A percentile compares a stretch with the other conserved stretches of the same genome.
These are phyloP conservation scores for Epithemia pelagica DNA, from an alignment of 108 stramenopile genomes.

Conservation along the genomic window DNA sequence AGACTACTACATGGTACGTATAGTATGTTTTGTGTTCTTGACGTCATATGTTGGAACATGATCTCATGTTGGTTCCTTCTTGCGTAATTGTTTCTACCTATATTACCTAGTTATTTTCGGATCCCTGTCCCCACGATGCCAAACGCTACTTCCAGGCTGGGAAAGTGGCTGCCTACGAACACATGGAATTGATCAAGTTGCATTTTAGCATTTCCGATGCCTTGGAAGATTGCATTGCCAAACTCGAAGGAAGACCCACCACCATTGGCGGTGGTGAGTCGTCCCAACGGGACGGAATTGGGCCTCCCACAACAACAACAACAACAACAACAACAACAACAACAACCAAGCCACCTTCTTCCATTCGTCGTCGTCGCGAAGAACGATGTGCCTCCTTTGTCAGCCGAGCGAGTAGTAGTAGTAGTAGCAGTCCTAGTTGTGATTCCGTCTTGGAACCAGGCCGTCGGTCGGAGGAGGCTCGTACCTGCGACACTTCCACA, in stretches of 20 bases:
- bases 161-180: constrained; percentile 76
- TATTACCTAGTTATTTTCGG: constrained; percentile 51
- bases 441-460: too few relatives aligned
- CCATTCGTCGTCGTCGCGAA: not conserved
- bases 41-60: too few relatives aligned
- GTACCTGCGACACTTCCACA: too few relatives aligned
- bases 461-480: too few relatives aligned
- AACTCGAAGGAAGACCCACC: constrained; percentile 28
- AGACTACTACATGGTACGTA: constrained; percentile 63
- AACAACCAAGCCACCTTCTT: not conserved
- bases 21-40: not conserved
- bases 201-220: constrained; percentile 77
- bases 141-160: constrained; percentile 67
- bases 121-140: constrained; percentile 47
- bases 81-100: too few relatives aligned
- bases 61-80: too few relatives aligned
- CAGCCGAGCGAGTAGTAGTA: not conserved
- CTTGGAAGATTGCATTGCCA: constrained; percentile 74
- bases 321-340: too few relatives aligned
- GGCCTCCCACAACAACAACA: too few relatives aligned
- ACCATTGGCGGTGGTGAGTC: not conserved
- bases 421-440: too few relatives aligned
- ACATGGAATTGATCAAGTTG: constrained; percentile 72
- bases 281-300: not conserved
- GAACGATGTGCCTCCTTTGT: not conserved